These are phyloP conservation scores for Beta lomatogona DNA, from an alignment of 179 eudicot genomes.

Conservation along the genomic window DNA sequence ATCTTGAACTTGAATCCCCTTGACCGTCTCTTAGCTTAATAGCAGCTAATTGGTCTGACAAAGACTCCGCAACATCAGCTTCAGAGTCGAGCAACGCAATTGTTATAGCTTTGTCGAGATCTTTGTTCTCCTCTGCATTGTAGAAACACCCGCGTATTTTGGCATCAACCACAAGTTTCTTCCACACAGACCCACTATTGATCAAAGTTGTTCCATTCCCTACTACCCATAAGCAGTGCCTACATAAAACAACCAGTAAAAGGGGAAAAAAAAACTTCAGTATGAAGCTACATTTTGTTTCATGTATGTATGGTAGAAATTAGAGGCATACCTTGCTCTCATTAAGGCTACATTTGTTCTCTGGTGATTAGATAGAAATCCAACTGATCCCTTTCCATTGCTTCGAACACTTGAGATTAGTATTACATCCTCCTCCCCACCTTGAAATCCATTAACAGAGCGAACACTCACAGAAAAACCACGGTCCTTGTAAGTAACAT, in stretches of 20 bases:
- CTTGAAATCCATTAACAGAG: conserved; percentile 77
- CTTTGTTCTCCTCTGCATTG: conserved; percentile 37
- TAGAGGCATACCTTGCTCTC: conserved; percentile 52
- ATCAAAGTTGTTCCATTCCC: conserved; percentile 36
- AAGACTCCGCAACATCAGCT: conserved; percentile 20
- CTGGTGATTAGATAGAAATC: conserved; percentile 52
- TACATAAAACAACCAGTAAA: too few species aligned
- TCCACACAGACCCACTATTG: conserved; percentile 37
- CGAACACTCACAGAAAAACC: conserved; percentile 55
- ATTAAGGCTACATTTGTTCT: conserved; percentile 65
- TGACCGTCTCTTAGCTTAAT: conserved; percentile 19
- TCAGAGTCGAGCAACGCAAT: not conserved
- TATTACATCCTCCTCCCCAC: conserved; percentile 71
- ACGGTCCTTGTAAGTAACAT: conserved; percentile 34
- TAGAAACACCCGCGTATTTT: conserved; percentile 34
- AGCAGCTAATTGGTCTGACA: conserved; percentile 33
- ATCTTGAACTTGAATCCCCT: not conserved
- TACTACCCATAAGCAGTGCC: conserved; percentile 40
- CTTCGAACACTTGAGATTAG: conserved; percentile 72
- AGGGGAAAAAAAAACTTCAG: too few species aligned
- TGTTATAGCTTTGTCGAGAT: conserved; percentile 30
- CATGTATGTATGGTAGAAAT: not conserved
- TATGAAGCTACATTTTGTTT: not conserved
- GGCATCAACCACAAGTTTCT: conserved; percentile 42
- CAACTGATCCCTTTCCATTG: conserved; percentile 53